Evolutionary conservation across 176 grass and related monocot genomes (phyloP).

Genomic region (Oryza glumipatula): DNA sequence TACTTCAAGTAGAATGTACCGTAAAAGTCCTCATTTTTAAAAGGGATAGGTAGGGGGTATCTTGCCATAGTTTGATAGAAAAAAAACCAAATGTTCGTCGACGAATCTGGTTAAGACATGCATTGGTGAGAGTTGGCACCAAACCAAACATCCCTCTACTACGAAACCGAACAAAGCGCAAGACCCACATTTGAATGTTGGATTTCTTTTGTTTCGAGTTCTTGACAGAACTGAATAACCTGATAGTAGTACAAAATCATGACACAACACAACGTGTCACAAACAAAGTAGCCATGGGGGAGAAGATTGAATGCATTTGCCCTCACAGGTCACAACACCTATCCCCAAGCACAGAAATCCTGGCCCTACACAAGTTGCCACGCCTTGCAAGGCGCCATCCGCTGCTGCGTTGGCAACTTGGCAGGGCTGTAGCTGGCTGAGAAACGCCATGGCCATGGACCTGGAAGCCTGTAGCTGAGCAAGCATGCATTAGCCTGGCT

Average conservation of each 20-base stretch:
- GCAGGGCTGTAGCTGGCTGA: not conserved
- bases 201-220: not conserved
- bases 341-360: not conserved
- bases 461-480: not conserved
- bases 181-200: not conserved
- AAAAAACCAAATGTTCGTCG: not conserved
- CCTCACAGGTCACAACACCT: not conserved
- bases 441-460: slow-evolving; percentile 3
- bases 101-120: too few species aligned
- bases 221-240: not conserved
- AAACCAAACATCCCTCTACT: too few species aligned
- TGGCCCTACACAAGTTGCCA: not conserved
- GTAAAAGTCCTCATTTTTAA: too few species aligned
- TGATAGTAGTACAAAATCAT: not conserved
- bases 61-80: not conserved
- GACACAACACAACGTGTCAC: not conserved
- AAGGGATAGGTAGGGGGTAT: not conserved
- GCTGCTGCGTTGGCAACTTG: slow-evolving; percentile 3
- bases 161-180: too few species aligned
- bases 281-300: not conserved
- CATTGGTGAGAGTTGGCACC: too few species aligned
- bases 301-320: not conserved
- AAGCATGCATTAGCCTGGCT: not conserved
- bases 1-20: too few species aligned
- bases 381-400: not conserved